These are phyloP conservation scores for Carex kokanica DNA, from an alignment of 176 grass and related monocot species.

Conservation along the genomic window DNA sequence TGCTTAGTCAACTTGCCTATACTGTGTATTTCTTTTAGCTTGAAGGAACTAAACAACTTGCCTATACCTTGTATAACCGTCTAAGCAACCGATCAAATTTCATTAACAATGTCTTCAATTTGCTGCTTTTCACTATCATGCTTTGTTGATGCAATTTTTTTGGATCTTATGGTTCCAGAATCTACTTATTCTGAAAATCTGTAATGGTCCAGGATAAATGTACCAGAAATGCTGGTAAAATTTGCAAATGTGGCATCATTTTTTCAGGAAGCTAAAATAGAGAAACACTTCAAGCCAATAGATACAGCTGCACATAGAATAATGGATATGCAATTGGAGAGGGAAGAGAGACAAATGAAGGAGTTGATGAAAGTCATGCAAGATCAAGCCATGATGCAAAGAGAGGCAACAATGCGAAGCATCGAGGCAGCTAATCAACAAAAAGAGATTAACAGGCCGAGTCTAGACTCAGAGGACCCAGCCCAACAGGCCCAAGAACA, in stretches of 20 bases:
- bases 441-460: neutral
- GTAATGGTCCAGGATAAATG: neutral
- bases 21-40: slow-evolving; percentile 6
- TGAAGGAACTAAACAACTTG: neutral
- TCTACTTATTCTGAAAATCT: neutral
- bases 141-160: slow-evolving; percentile 17
- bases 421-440: slow-evolving; percentile 22
- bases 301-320: slow-evolving; percentile 68
- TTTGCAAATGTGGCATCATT: slow-evolving; percentile 21
- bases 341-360: slow-evolving; percentile 66
- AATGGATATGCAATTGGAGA: slow-evolving; percentile 78
- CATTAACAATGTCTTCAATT: neutral
- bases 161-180: neutral
- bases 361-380: slow-evolving; percentile 65
- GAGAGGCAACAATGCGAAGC: slow-evolving; percentile 46
- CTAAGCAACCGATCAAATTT: slow-evolving; percentile 1
- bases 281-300: slow-evolving; percentile 85
- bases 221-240: neutral
- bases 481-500: slow-evolving; percentile 35
- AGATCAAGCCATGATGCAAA: slow-evolving; percentile 56
- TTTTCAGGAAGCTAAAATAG: slow-evolving; percentile 73
- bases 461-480: slow-evolving; percentile 21
- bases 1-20: neutral
- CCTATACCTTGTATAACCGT: neutral
- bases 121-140: neutral